A percentile compares a stretch with the other conserved stretches of the same genome.
Evolutionary conservation across 371 early-diverging fungal species (phyloP).

Genomic region (Apophysomyces elegans): DNA sequence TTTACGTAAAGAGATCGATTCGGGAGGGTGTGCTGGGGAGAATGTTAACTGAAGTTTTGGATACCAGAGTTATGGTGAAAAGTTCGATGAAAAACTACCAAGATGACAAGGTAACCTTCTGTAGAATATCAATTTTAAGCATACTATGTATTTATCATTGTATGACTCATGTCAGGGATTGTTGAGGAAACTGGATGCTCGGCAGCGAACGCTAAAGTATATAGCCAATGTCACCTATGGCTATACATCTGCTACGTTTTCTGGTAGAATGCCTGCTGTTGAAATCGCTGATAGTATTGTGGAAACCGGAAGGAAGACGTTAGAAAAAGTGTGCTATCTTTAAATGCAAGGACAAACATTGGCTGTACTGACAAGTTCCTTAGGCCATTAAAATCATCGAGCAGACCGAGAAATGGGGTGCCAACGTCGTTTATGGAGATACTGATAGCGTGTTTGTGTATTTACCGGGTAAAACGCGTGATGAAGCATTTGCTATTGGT

Average conservation of each 20-base stretch:
- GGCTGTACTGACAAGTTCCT: background rate
- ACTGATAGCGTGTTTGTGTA: slow-evolving; percentile 90
- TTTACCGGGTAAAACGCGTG: slow-evolving; percentile 68
- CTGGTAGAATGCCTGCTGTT: slow-evolving; percentile 89
- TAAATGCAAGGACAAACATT: background rate
- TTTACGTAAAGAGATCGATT: slow-evolving; percentile 79
- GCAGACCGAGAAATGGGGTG: slow-evolving; percentile 69
- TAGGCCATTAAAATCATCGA: slow-evolving; percentile 74
- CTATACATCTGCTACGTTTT: slow-evolving; percentile 83
- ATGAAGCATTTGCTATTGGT: slow-evolving; percentile 80
- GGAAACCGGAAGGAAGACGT: slow-evolving; percentile 77
- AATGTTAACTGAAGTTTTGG: slow-evolving; percentile 86
- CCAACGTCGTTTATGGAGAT: slow-evolving; percentile 89
- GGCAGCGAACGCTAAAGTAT: slow-evolving; percentile 85
- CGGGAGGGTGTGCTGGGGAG: slow-evolving; percentile 76
- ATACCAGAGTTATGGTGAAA: slow-evolving; percentile 90
- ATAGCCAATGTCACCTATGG: slow-evolving; percentile 95
- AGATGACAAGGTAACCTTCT: slow-evolving; percentile 51
- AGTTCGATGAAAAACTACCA: slow-evolving; percentile 77
- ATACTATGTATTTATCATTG: no score
- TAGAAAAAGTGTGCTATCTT: slow-evolving; percentile 62
- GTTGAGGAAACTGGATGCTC: slow-evolving; percentile 66
- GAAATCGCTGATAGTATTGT: slow-evolving; percentile 94
- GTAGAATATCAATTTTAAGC: background rate
- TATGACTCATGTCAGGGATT: slow-evolving; percentile 27